Evolutionary conservation across 108 stramenopile genomes (phyloP).

Genomic region (Nitzschia sp.): DNA sequence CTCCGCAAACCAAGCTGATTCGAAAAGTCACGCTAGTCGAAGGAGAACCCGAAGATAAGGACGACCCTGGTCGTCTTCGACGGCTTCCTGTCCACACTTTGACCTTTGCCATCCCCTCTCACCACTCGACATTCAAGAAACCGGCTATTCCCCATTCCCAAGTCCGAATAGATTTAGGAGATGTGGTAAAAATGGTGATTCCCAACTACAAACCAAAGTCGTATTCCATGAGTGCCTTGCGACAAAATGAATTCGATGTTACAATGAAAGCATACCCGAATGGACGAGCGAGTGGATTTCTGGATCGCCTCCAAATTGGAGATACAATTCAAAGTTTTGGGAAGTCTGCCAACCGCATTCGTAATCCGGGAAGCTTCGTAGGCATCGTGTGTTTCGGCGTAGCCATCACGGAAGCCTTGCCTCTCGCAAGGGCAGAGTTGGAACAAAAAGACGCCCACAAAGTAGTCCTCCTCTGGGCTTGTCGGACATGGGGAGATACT

Average conservation of each 20-base stretch:
- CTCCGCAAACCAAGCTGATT: conserved; percentile 4
- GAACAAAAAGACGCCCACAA: background rate
- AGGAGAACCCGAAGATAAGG: background rate
- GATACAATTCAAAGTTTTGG: conserved; percentile 14
- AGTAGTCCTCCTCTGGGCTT: conserved; percentile 13
- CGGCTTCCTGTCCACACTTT: conserved; percentile 17
- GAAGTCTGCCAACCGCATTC: background rate
- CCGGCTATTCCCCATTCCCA: conserved; percentile 7
- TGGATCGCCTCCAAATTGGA: conserved; percentile 22
- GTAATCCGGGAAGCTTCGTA: conserved; percentile 2
- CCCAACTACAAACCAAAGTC: conserved; percentile 27
- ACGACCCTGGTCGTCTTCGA: background rate
- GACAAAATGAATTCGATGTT: conserved; percentile 22
- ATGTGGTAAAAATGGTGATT: conserved; percentile 30
- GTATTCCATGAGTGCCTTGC: conserved; percentile 20
- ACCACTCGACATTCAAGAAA: background rate
- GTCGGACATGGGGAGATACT: conserved; percentile 14
- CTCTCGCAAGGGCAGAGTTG: conserved; percentile 15
- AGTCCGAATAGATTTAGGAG: conserved; percentile 17
- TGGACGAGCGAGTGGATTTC: conserved; percentile 26
- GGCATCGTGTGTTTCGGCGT: conserved; percentile 18
- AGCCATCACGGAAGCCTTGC: conserved; percentile 19
- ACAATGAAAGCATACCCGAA: conserved; percentile 28
- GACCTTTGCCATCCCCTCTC: conserved; percentile 18
- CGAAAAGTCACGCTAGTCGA: conserved; percentile 5